Base-by-base conservation (phyloP, 2,329 filamentous ascomycete species). In the Fusarium illudens region DNA sequence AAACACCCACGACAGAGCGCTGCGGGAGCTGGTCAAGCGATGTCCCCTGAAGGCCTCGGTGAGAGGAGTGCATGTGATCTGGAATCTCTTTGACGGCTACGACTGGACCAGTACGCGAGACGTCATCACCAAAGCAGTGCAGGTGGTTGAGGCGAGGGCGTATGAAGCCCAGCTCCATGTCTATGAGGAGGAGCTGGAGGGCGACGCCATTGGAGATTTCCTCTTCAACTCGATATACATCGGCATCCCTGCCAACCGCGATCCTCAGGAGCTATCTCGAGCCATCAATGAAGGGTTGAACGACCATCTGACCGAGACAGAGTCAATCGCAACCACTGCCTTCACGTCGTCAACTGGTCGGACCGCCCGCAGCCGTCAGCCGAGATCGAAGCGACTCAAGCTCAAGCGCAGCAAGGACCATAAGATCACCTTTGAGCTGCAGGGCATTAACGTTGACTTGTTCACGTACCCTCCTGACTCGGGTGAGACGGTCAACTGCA, bases 161-260 rank as follows among this genome's bases (percentile, higher is more conserved):
- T 89, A 91, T 48, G 92, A 97, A 61, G 82, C 87, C 22, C 87
- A 88, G 55, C 82, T 87, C 62, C 83, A 86, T 55, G 81, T 85
- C 9, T 83, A 86, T 56, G 91, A 90, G 55, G 90, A 89, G 33
- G 89, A 95, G 22, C 86, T 91, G 20, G 92, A 97, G 50, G 91
- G 94, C 42, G 92, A 94, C 12, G 92, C 92, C 6, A 96, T 98
- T 78, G 94, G 93, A 6, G 96, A 99, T 76, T 97, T 96, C 71
- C 84, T 99, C 15, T 99, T 99, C 85, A 98, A 99, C 77, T 99
- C 96, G 0, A 97, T 99, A 57, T 99, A 97, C 81, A 97, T 99
- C 72, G 94, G 92, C 13, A 92, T 99, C 17, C 92, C 95, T 0
- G 87, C 92, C 11, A 96, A 94, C 71, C 89, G 91, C 60, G 95